Evolutionary conservation across 2,329 filamentous ascomycete species (phyloP), one percentile per base, ranked within the genome.

Genomic region (Phyllosticta citrichinensis): DNA sequence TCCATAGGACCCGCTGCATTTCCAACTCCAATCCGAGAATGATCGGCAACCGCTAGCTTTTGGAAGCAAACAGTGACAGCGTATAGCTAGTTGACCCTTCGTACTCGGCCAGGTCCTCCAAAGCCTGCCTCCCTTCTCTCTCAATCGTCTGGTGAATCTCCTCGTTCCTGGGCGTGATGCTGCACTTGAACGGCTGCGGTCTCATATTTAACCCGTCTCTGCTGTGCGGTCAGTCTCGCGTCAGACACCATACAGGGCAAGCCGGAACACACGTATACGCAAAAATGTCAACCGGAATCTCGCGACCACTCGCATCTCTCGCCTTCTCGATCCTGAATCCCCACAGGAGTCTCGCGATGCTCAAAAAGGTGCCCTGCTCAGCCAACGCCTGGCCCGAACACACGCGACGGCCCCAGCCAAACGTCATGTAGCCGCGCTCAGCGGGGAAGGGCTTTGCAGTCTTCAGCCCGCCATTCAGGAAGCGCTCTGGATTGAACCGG

Each of bases 331-430:
- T 79, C 60, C 76, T 74, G 66, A 84, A 86, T 0, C 76, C 82
- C 81, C 83, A 85, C 6, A 86, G 72, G 27, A 85, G 66, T 14
- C 83, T 72, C 9, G 81, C 80, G 53, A 85, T 75, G 0, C 79
- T 83, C 65, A 85, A 78, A 76, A 81, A 85, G 0, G 81, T 81
- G 5, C 82, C 81, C 66, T 84, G 81, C 69, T 86, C 83, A 1
- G 83, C 83, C 19, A 85, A 73, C 58, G 83, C 79, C 30, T 82
- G 80, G 0, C 83, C 83, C 2, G 79, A 82, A 67, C 83, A 86
- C 52, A 84, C 76, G 24, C 83, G 75, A 5, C 82, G 74, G 1
- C 83, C 82, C 9, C 78, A 79, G 20, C 83, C 82, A 60, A 83
- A 85, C 0, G 75, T 76, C 67, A 81, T 83, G 9, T 80, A 76